These are phyloP conservation scores for Aspergillus pseudotamarii DNA, from an alignment of 2,329 filamentous ascomycete genomes.

Conservation along the genomic window DNA sequence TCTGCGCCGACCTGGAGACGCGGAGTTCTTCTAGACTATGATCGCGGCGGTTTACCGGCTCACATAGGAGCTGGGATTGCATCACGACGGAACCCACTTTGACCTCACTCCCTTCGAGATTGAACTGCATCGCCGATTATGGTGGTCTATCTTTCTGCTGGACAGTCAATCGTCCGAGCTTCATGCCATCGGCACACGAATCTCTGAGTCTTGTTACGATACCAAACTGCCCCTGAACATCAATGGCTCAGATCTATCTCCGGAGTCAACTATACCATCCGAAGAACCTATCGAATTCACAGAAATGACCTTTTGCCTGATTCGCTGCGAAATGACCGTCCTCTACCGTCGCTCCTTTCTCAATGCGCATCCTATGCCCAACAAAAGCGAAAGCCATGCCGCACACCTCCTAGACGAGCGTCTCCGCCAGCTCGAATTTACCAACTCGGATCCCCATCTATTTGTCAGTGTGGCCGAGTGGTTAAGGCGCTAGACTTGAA, in stretches of 20 bases:
- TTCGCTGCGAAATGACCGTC: neutral
- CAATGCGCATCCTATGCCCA: neutral
- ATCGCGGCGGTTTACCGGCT: constrained; percentile 18
- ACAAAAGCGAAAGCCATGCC: neutral
- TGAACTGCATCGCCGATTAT: constrained; percentile 53
- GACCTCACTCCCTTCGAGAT: constrained; percentile 47
- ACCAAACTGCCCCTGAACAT: neutral
- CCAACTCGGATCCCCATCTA: no score
- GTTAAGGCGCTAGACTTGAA: no score
- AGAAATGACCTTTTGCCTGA: neutral
- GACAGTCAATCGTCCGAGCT: constrained; percentile 50
- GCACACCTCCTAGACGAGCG: neutral
- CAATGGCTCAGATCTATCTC: neutral
- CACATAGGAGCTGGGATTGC: constrained; percentile 34
- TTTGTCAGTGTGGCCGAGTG: no score
- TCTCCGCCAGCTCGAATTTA: neutral
- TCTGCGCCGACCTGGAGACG: constrained; percentile 23
- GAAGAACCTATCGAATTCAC: neutral
- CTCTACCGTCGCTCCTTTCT: neutral
- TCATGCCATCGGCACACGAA: constrained; percentile 23
- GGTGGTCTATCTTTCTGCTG: constrained; percentile 51
- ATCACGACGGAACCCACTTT: constrained; percentile 48
- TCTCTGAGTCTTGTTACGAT: neutral
- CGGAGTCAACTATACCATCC: neutral
- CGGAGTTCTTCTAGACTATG: neutral